These are phyloP conservation scores for Trametes gibbosa DNA, from an alignment of 768 basidiomycete species.

Conservation along the genomic window DNA sequence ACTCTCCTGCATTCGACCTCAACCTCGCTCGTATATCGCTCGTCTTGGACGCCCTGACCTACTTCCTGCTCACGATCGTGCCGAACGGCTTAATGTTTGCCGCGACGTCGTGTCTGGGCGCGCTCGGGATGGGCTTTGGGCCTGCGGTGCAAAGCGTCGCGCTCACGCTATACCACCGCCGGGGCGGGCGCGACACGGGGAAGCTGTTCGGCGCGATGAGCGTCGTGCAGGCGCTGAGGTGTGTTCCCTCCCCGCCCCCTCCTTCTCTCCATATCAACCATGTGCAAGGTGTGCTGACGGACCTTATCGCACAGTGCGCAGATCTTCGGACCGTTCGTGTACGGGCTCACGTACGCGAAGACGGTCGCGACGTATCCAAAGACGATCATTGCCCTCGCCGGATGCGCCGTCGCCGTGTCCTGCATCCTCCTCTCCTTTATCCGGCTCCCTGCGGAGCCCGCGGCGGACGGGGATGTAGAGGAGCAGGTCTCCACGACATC, in stretches of 20 bases:
- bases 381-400: slow-evolving; percentile 63
- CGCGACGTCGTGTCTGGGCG: slow-evolving; percentile 43
- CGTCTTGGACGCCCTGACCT: slow-evolving; percentile 51
- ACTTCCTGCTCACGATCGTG: slow-evolving; percentile 44
- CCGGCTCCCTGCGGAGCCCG: slow-evolving; percentile 32
- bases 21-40: slow-evolving; percentile 60
- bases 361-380: slow-evolving; percentile 72
- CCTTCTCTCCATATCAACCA: neutral
- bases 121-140: slow-evolving; percentile 60
- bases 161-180: slow-evolving; percentile 57
- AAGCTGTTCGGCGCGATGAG: slow-evolving; percentile 78
- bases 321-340: slow-evolving; percentile 70
- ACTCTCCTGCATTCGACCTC: slow-evolving; percentile 65
- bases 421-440: slow-evolving; percentile 48
- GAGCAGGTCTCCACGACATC: neutral
- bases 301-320: slow-evolving; percentile 44
- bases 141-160: slow-evolving; percentile 75
- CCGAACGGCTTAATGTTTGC: slow-evolving; percentile 50
- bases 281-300: neutral
- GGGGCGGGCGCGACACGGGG: slow-evolving; percentile 62
- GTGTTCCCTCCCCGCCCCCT: slow-evolving; percentile 13
- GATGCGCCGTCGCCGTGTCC: slow-evolving; percentile 38
- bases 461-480: slow-evolving; percentile 15
- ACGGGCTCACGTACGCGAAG: slow-evolving; percentile 65
- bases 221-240: slow-evolving; percentile 71